phyloP scores from a whole-genome alignment of 352 stramenopile species.

The Globisporangium lucens region DNA sequence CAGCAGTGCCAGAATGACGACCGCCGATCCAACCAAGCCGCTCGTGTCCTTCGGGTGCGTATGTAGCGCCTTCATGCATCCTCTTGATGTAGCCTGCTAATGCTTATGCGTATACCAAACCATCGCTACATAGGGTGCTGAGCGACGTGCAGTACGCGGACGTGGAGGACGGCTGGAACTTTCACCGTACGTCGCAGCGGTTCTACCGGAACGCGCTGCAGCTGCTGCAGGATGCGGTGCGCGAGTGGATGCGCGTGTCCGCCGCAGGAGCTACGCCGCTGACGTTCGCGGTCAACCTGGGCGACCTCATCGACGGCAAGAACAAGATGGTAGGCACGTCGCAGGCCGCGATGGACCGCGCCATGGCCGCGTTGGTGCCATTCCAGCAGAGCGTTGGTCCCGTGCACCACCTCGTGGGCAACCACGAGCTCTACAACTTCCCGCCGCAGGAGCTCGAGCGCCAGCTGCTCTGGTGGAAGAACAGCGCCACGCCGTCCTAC shows the following conservation, averaged over 20 bases:
- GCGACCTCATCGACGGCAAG: conserved; percentile 82
- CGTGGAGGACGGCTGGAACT: conserved; percentile 79
- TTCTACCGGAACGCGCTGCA: conserved; percentile 70
- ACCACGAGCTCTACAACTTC: conserved; percentile 88
- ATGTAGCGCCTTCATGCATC: neutral
- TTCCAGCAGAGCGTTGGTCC: conserved; percentile 45
- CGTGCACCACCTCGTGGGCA: conserved; percentile 78
- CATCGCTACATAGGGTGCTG: conserved; percentile 34
- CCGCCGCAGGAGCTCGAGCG: conserved; percentile 35
- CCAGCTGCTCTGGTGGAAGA: conserved; percentile 34
- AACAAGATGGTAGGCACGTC: conserved; percentile 49
- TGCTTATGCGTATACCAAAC: neutral
- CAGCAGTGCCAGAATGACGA: neutral
- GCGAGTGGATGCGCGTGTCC: conserved; percentile 46
- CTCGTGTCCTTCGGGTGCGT: conserved; percentile 56
- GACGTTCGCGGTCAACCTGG: conserved; percentile 70
- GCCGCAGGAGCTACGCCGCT: conserved; percentile 20
- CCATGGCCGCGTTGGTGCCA: conserved; percentile 32
- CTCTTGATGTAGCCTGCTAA: neutral
- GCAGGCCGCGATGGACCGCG: conserved; percentile 37
- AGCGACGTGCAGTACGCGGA: conserved; percentile 84
- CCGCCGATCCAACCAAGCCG: conserved; percentile 14
- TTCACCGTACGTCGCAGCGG: conserved; percentile 52
- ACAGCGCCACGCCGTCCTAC: conserved; percentile 30
- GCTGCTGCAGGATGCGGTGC: conserved; percentile 39